Conservation (phyloP, 2,329 filamentous ascomycete species). For the Mycosphaerella sp. region DNA sequence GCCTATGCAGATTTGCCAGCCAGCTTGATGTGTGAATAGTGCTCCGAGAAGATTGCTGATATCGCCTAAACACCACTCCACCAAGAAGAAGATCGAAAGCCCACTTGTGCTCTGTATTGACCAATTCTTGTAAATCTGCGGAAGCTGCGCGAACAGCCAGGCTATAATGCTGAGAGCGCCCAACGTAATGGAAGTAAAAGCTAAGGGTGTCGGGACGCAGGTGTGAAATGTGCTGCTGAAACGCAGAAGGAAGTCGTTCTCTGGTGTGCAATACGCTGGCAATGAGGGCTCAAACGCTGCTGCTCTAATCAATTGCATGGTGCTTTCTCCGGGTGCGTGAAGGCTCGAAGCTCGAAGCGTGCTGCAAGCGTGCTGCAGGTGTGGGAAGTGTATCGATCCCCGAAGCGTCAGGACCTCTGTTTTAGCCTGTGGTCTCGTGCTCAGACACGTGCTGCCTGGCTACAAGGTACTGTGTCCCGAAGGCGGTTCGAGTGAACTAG, state of each 20-base stretch:
- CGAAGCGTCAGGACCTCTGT: conserved; percentile 5
- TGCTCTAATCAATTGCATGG: conserved; percentile 28
- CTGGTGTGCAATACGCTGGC: conserved; percentile 56
- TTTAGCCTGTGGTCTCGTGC: conserved; percentile 18
- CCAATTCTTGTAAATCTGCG: conserved; percentile 65
- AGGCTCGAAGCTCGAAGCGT: background rate
- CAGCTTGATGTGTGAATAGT: conserved; percentile 57
- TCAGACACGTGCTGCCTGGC: conserved; percentile 20
- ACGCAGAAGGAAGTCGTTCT: conserved; percentile 50
- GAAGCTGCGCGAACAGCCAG: conserved; percentile 64
- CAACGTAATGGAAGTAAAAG: conserved; percentile 55
- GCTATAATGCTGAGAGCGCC: conserved; percentile 58
- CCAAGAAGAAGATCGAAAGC: conserved; percentile 58
- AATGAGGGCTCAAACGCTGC: conserved; percentile 37
- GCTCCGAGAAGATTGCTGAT: conserved; percentile 58
- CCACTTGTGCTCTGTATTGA: conserved; percentile 58
- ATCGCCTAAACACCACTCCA: conserved; percentile 62
- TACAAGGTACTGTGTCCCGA: background rate
- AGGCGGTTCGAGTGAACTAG: background rate
- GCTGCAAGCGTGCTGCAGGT: background rate
- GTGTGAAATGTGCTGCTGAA: conserved; percentile 56
- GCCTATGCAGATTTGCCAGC: conserved; percentile 61
- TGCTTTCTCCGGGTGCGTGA: conserved; percentile 2
- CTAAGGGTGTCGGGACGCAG: conserved; percentile 59
- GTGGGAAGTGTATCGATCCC: background rate